Conservation (phyloP, 176 grass and related monocot species). For the Lolium perenne region DNA sequence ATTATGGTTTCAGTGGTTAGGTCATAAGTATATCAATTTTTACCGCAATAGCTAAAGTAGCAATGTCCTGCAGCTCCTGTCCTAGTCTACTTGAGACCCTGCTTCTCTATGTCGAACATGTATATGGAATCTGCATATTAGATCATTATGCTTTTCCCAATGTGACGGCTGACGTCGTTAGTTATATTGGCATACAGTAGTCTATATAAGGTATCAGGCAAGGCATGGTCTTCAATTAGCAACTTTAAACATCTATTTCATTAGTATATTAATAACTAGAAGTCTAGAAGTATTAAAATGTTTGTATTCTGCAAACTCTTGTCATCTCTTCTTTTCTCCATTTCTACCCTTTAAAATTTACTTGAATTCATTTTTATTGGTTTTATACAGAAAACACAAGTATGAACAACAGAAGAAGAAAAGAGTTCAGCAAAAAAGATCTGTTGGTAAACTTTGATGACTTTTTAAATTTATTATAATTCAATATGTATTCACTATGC, state of each 20-base stretch:
- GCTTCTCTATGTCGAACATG: not conserved
- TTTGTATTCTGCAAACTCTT: not conserved
- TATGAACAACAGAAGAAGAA: conserved; percentile 98
- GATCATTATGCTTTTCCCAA: not conserved
- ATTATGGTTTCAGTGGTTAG: not conserved
- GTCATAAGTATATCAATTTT: not conserved
- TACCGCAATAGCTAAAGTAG: not conserved
- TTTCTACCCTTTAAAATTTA: conserved; percentile 20
- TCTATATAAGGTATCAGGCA: not conserved
- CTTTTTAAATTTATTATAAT: not conserved
- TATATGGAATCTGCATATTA: conserved; percentile 3
- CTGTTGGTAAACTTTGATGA: conserved; percentile 54
- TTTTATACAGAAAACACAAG: conserved; percentile 81
- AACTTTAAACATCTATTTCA: not conserved
- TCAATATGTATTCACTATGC: not conserved
- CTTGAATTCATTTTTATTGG: conserved; percentile 37
- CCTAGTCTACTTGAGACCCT: not conserved
- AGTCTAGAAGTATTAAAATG: not conserved
- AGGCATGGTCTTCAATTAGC: not conserved
- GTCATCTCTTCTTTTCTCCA: not conserved
- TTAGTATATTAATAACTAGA: not conserved
- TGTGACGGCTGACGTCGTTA: not conserved
- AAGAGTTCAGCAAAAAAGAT: conserved; percentile 89
- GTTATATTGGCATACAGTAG: not conserved
- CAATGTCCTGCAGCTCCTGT: not conserved